Evolutionary conservation across 352 stramenopile species (phyloP).

Genomic region (Globisporangium parvum): DNA sequence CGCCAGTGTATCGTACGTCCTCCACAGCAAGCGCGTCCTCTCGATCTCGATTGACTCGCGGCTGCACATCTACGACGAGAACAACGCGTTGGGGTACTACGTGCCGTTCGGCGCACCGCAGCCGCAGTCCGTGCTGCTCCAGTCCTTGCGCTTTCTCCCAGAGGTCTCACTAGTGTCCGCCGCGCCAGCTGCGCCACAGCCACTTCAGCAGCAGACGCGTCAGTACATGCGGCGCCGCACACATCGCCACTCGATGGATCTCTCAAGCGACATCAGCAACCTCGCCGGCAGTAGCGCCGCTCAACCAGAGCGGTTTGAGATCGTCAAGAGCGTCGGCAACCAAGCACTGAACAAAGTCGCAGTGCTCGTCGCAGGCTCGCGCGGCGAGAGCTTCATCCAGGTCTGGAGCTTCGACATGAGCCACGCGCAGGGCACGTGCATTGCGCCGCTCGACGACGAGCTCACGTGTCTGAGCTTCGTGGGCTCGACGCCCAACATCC

Average conservation of each 20-base stretch:
- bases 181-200: neutral
- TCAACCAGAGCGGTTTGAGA: slow-evolving; percentile 27
- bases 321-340: slow-evolving; percentile 47
- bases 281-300: neutral
- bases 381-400: slow-evolving; percentile 57
- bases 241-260: no score
- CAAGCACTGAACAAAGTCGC: slow-evolving; percentile 40
- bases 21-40: slow-evolving; percentile 56
- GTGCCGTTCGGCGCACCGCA: slow-evolving; percentile 46
- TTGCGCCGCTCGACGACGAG: slow-evolving; percentile 25
- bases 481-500: slow-evolving; percentile 33
- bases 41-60: slow-evolving; percentile 51
- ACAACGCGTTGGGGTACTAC: slow-evolving; percentile 66
- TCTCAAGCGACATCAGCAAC: neutral
- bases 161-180: slow-evolving; percentile 6
- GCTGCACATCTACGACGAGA: slow-evolving; percentile 66
- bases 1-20: slow-evolving; percentile 46
- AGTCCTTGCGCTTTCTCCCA: slow-evolving; percentile 46
- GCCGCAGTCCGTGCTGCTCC: slow-evolving; percentile 52
- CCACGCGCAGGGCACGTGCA: slow-evolving; percentile 53
- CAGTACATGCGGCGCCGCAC: no score
- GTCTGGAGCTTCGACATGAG: slow-evolving; percentile 72
- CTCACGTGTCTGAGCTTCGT: slow-evolving; percentile 59
- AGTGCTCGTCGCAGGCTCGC: slow-evolving; percentile 30
- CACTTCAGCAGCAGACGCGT: neutral